Percentiles rank a stretch among this genome's conserved stretches.
Evolutionary conservation across 2,329 filamentous ascomycete species (phyloP).

Genomic region (Ophidiomyces ophidiicola): DNA sequence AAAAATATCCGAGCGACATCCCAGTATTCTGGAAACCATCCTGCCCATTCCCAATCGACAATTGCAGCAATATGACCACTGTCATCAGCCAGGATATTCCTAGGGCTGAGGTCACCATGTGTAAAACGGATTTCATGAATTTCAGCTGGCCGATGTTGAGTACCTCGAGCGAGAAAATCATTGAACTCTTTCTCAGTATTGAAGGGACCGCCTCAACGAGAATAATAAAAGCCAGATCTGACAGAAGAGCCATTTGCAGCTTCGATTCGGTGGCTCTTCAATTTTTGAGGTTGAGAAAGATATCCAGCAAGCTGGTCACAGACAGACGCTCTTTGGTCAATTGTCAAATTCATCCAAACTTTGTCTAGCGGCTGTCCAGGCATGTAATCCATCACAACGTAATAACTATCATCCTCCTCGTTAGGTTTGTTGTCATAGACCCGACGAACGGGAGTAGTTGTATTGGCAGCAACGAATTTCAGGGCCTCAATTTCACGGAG

Average conservation of each 20-base stretch:
- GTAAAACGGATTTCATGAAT: conserved; percentile 11
- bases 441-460: too few relatives aligned
- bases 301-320: conserved; percentile 7
- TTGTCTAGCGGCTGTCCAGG: conserved; percentile 7
- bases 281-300: conserved; percentile 9
- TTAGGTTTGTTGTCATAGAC: too few relatives aligned
- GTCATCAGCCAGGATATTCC: conserved; percentile 16
- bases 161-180: conserved; percentile 7
- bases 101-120: conserved; percentile 15
- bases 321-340: conserved; percentile 3
- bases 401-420: too few relatives aligned
- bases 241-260: conserved; percentile 1
- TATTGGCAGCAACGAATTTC: too few relatives aligned
- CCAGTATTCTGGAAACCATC: conserved; percentile 16
- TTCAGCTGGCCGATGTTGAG: too few relatives aligned
- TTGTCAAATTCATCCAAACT: conserved; percentile 5
- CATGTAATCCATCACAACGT: too few relatives aligned
- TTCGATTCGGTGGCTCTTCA: conserved; percentile 8
- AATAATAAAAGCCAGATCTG: background rate
- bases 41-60: conserved; percentile 17
- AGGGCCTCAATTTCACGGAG: too few relatives aligned
- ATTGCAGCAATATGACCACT: conserved; percentile 15
- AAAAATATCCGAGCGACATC: conserved; percentile 15
- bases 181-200: conserved; percentile 10
- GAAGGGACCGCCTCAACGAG: conserved; percentile 6